These are phyloP conservation scores for Penicillium ochrochloron DNA, from an alignment of 495 filamentous ascomycete genomes.

Conservation along the genomic window DNA sequence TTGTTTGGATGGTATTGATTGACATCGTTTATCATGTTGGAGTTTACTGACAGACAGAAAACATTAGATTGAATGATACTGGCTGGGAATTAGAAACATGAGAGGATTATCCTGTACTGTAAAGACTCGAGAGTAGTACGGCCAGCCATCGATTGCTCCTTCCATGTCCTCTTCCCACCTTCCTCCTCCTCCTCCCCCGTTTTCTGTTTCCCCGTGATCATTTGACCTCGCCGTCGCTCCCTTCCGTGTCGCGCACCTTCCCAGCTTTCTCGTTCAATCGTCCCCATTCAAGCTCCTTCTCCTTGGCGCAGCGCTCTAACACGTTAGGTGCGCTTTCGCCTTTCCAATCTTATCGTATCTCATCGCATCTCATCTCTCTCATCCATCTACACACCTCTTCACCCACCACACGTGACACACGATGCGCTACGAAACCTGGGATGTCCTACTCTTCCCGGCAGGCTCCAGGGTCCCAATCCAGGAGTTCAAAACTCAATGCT, in stretches of 20 bases:
- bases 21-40: not conserved
- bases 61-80: not conserved
- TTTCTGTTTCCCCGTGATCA: constrained; percentile 1
- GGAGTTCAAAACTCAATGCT: constrained; percentile 86
- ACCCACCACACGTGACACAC: constrained; percentile 8
- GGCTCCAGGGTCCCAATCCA: constrained; percentile 70
- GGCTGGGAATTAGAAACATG: not conserved
- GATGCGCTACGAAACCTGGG: constrained; percentile 89
- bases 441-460: constrained; percentile 78
- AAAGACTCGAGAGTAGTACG: not conserved
- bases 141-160: not conserved
- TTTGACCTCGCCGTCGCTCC: constrained; percentile 1
- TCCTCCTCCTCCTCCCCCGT: constrained; percentile 29
- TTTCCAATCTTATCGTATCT: not conserved
- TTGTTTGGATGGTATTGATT: not conserved
- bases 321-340: not conserved
- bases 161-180: not conserved
- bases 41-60: not conserved
- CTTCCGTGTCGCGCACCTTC: not conserved
- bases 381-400: not conserved
- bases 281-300: not conserved
- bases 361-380: not conserved
- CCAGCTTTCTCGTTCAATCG: constrained; percentile 1
- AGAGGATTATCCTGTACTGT: not conserved
- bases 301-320: not conserved